Evolutionary conservation across 106 monocot genomes (phyloP), one percentile per base, ranked within the genome.

Genomic region (Triglochin maritima): DNA sequence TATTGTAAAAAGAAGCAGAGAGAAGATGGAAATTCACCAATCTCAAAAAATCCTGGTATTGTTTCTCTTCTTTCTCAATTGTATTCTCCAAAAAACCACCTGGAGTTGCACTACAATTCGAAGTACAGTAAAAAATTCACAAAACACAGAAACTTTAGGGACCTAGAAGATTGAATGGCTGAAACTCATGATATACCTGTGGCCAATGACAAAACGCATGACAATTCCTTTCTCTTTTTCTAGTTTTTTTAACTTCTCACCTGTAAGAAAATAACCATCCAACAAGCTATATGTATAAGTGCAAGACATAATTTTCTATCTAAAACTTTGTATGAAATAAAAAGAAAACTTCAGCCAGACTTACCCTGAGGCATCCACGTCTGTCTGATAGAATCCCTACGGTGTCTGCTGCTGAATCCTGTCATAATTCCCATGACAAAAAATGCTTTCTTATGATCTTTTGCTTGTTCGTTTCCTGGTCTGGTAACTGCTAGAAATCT

Each of bases 361-460:
- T 2, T 69, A 88, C 88, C 88, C 72, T 78, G 80, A 69, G 82
- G 84, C 84, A 84, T 82, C 88, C 84, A 88, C 45, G 84, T 88
- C 43, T 79, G 69, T 70, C 88, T 68, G 17, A 88, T 77, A 7
- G 88, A 84, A 50, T 84, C 81, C 73, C 88, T 71, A 7, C 82
- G 81, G 29, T 77, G 82, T 41, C 82, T 82, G 60, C 80, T 82
- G 63, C 76, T 78, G 65, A 88, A 84, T 55, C 82, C 74, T 64
- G 84, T 88, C 12, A 88, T 82, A 43, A 85, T 85, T 51, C 88
- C 88, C 81, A 84, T 78, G 42, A 88, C 84, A 59, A 80, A 69
- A 66, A 81, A 80, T 4, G 80, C 71, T 75, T 82, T 81, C 29
- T 77, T 65, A 6, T 71, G 77, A 0, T 69, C 69, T 11, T 56